Conservation (phyloP, 192 early-diverging fungal species). For the Backusella australiensis region DNA sequence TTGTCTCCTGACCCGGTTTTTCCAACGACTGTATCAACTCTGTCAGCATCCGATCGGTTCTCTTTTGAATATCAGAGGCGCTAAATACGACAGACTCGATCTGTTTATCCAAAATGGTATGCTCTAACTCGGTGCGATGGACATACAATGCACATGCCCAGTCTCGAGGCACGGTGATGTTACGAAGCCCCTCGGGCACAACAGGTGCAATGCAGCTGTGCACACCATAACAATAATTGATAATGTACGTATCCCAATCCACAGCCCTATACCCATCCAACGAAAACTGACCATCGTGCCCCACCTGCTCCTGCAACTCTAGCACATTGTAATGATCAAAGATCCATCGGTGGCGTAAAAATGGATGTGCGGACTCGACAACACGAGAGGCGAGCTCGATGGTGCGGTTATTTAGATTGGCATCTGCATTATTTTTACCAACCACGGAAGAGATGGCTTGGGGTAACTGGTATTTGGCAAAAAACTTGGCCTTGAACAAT, state of each 20-base stretch:
- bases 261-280: not conserved
- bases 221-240: constrained; percentile 26
- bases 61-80: constrained; percentile 32
- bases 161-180: constrained; percentile 14
- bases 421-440: constrained; percentile 9
- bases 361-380: constrained; percentile 32
- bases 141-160: constrained; percentile 37
- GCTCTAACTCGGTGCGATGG: not conserved
- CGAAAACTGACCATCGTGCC: constrained; percentile 10
- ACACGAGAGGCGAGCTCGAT: constrained; percentile 22
- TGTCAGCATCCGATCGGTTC: constrained; percentile 32
- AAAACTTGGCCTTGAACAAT: constrained; percentile 27
- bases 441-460: constrained; percentile 22
- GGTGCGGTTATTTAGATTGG: constrained; percentile 10
- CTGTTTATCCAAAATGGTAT: constrained; percentile 29
- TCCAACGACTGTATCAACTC: constrained; percentile 27
- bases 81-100: constrained; percentile 34
- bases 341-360: constrained; percentile 27
- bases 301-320: constrained; percentile 6
- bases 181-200: constrained; percentile 13
- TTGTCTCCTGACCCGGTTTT: constrained; percentile 21
- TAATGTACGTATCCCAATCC: constrained; percentile 33
- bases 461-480: constrained; percentile 30
- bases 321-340: constrained; percentile 28
- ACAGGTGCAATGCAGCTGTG: constrained; percentile 29